phyloP scores from a whole-genome alignment of 805 yeast genomes.

The Kodamaea jinghongensis region DNA sequence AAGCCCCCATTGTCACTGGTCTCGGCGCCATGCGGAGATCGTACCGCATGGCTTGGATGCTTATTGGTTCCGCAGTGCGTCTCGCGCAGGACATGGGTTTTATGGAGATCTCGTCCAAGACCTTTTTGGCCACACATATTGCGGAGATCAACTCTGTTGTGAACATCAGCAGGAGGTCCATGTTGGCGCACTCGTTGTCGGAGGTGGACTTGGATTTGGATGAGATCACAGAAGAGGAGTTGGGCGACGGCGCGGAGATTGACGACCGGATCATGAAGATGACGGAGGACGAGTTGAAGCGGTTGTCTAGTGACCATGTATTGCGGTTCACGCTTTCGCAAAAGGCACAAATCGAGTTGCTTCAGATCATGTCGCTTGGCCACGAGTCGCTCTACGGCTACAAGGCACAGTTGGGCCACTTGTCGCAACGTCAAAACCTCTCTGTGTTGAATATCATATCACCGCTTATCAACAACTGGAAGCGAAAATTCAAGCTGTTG shows the following conservation, averaged over 20 bases:
- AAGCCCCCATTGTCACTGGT: constrained; percentile 59
- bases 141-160: constrained; percentile 82
- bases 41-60: constrained; percentile 92
- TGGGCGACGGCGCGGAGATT: constrained; percentile 24
- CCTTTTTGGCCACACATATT: constrained; percentile 79
- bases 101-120: constrained; percentile 67
- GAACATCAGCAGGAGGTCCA: constrained; percentile 75
- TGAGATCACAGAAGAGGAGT: constrained; percentile 35
- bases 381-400: constrained; percentile 79
- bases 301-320: constrained; percentile 22
- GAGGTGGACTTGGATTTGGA: constrained; percentile 59
- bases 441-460: constrained; percentile 69
- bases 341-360: constrained; percentile 73
- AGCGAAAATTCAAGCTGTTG: constrained; percentile 54
- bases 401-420: constrained; percentile 50
- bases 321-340: constrained; percentile 61
- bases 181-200: constrained; percentile 68
- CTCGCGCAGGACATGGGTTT: constrained; percentile 85
- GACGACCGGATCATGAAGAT: constrained; percentile 29
- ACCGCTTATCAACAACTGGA: constrained; percentile 80
- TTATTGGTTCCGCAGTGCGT: constrained; percentile 82
- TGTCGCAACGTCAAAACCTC: constrained; percentile 62
- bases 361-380: constrained; percentile 76
- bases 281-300: constrained; percentile 32
- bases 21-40: constrained; percentile 82